phyloP scores from a whole-genome alignment of 2,329 filamentous ascomycete species.

The Akanthomyces uredinophilus region DNA sequence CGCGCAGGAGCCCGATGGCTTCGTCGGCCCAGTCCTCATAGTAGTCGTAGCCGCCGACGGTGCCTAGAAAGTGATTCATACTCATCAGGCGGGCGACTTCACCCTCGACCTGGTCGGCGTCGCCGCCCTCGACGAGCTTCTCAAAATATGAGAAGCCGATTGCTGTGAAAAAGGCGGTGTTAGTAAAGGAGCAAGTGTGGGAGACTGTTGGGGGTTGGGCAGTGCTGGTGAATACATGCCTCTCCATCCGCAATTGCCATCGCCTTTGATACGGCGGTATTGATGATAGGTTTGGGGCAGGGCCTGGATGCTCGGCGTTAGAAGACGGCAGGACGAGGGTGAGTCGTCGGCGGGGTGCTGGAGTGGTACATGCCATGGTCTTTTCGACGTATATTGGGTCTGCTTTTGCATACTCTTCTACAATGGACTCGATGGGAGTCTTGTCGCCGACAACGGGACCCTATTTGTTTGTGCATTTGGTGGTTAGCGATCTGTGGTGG shows the following conservation, averaged over 20 bases:
- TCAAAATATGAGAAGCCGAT: constrained; percentile 94
- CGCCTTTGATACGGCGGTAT: constrained; percentile 82
- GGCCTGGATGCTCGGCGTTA: constrained; percentile 44
- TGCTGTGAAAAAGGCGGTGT: constrained; percentile 46
- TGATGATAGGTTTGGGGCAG: constrained; percentile 80
- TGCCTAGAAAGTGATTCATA: constrained; percentile 65
- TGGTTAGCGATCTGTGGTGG: background rate
- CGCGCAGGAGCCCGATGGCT: constrained; percentile 61
- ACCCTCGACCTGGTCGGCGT: constrained; percentile 58
- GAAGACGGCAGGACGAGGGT: background rate
- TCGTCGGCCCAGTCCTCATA: constrained; percentile 80
- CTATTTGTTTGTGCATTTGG: constrained; percentile 41
- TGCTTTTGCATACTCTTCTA: constrained; percentile 80
- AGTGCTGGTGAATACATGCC: constrained; percentile 54
- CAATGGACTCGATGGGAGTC: constrained; percentile 70
- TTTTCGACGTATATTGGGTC: constrained; percentile 82
- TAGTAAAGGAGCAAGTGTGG: background rate
- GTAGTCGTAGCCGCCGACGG: constrained; percentile 64
- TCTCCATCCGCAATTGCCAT: constrained; percentile 97
- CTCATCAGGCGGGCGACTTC: constrained; percentile 69
- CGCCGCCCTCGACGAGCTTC: constrained; percentile 64
- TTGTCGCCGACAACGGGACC: constrained; percentile 78
- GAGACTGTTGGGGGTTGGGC: background rate
- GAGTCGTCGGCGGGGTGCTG: background rate
- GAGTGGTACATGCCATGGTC: constrained; percentile 63